Evolutionary conservation across 2,329 filamentous ascomycete genomes (phyloP).

Genomic region (Calonectria pauciramosa): DNA sequence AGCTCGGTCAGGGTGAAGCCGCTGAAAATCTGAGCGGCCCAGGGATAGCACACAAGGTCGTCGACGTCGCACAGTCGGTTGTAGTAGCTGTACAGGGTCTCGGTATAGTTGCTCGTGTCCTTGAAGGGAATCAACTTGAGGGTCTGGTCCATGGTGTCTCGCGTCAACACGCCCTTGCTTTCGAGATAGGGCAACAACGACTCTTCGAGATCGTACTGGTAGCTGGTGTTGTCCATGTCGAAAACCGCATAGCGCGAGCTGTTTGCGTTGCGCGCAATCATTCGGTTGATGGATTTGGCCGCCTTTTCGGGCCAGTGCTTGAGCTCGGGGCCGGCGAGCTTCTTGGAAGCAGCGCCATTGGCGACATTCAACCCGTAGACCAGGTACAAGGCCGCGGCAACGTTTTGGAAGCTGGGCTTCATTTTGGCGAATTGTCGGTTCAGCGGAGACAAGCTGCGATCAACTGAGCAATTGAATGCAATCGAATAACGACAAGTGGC

Average conservation of each 20-base stretch:
- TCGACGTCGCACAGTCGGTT: slow-evolving; percentile 58
- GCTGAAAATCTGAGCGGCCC: slow-evolving; percentile 57
- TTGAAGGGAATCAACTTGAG: slow-evolving; percentile 59
- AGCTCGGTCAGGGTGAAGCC: slow-evolving; percentile 60
- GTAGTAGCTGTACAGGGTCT: slow-evolving; percentile 62
- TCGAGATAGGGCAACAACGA: slow-evolving; percentile 59
- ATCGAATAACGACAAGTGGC: not conserved
- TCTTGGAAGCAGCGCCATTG: slow-evolving; percentile 28
- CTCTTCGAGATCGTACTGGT: slow-evolving; percentile 58
- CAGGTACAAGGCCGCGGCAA: slow-evolving; percentile 37
- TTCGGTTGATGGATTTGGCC: slow-evolving; percentile 51
- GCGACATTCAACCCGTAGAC: slow-evolving; percentile 28
- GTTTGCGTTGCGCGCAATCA: slow-evolving; percentile 56
- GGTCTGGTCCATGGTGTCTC: slow-evolving; percentile 56
- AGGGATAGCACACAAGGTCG: slow-evolving; percentile 58
- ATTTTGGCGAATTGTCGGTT: slow-evolving; percentile 18
- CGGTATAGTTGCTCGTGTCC: slow-evolving; percentile 53
- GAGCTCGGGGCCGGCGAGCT: slow-evolving; percentile 38
- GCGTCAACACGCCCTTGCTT: slow-evolving; percentile 55
- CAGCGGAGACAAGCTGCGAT: not conserved
- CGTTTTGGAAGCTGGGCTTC: slow-evolving; percentile 26
- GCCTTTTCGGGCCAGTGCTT: slow-evolving; percentile 55
- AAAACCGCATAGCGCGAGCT: slow-evolving; percentile 55
- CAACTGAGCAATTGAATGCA: not conserved
- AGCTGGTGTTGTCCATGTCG: slow-evolving; percentile 63